Base-by-base conservation (phyloP, 2,329 filamentous ascomycete species). In the Penicillium sp. region DNA sequence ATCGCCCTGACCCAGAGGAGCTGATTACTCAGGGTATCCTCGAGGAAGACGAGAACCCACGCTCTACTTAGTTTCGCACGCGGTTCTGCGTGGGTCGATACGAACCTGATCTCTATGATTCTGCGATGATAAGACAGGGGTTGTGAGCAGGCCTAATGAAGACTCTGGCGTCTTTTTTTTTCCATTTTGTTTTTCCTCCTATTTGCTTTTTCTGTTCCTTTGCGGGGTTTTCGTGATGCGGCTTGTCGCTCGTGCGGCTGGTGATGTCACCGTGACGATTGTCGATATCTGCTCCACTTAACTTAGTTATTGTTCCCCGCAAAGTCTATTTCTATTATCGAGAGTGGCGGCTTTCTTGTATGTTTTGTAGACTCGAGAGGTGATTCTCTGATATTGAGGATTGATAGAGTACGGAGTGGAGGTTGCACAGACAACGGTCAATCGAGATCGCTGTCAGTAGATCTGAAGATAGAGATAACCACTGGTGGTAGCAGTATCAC, bases 11-110 rank as follows among this genome's bases (percentile, higher is more conserved):
- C 33, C 88, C 89, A 11, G 89, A 92, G 62, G 82, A 88, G 49
- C 79, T 96, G 59, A 81, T 96, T 55, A 86, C 89, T 67, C 86
- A 89, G 64, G 92, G 92, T 5, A 90, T 97, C 53, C 77, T 97
- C 61, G 85, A 84, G 55, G 84, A 88, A 62, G 85, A 89, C 64
- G 78, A 79, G 62, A 69, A 77, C 58, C 77, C 77, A 18, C 69
- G 69, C 46, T 65, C 62, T 2, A 33, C 59, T 6, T 54, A 42
- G 9, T 31, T 31, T n/a, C 6, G 14, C n/a, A 7, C 11, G n/a
- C 11, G n/a, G 22, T 33, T 47, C 23, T 41, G 29, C 26, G 15
- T 20, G 9, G 9, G 18, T 40, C 18, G 37, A n/a, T 40, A 40
- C 37, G 18, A 22, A 22, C 37, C 37, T 40, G 37, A 40, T 22